Conservation (phyloP, 495 filamentous ascomycete genomes). For the Aspergillus affinis region DNA sequence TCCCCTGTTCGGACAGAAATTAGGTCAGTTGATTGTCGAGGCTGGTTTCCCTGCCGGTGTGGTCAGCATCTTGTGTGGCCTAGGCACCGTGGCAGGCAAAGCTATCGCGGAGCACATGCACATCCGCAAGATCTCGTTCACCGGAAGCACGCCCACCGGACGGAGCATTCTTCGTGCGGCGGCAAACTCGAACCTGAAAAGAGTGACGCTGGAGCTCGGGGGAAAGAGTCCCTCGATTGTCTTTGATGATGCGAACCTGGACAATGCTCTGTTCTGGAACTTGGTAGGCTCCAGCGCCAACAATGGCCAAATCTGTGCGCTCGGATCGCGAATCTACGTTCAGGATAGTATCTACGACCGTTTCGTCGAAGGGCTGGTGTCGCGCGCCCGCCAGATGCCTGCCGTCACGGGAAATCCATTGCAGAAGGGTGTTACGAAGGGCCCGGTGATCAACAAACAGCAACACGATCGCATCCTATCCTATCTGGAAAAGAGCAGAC, state of each 20-base stretch:
- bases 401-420: constrained; percentile 74
- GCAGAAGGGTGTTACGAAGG: constrained; percentile 67
- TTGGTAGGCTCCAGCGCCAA: constrained; percentile 46
- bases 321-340: constrained; percentile 52
- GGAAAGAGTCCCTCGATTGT: constrained; percentile 47
- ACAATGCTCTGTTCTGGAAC: constrained; percentile 39
- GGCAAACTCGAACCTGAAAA: constrained; percentile 49
- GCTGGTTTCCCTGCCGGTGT: constrained; percentile 88
- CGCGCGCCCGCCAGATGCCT: constrained; percentile 9
- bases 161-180: constrained; percentile 32
- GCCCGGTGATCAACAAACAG: constrained; percentile 75
- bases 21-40: constrained; percentile 76
- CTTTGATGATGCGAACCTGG: constrained; percentile 45
- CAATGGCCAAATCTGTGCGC: constrained; percentile 55
- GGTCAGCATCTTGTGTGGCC: constrained; percentile 82
- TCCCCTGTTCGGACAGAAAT: constrained; percentile 82
- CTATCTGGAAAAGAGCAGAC: constrained; percentile 73
- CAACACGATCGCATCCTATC: constrained; percentile 82
- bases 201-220: constrained; percentile 45
- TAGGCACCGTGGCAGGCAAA: constrained; percentile 73
- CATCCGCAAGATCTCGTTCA: constrained; percentile 70
- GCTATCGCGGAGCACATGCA: constrained; percentile 72
- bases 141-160: constrained; percentile 25
- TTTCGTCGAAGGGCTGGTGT: constrained; percentile 39
- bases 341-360: constrained; percentile 55